Evolutionary conservation across 1,139 yeast species (phyloP).

Genomic region (Saccharomyces hybrid): DNA sequence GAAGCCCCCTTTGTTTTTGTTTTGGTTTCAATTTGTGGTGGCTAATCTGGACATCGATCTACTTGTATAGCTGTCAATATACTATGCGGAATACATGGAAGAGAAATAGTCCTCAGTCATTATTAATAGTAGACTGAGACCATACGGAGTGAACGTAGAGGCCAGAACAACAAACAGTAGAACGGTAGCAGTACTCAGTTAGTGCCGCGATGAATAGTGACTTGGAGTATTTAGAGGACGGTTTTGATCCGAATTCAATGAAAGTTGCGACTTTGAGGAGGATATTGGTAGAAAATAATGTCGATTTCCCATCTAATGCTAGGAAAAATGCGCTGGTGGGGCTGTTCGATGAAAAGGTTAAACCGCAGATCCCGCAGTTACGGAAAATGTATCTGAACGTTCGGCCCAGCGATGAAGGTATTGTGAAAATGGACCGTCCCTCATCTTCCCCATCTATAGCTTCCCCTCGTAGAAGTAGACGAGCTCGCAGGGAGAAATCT

Average conservation of each 20-base stretch:
- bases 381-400: conserved; percentile 11
- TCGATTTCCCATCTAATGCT: conserved; percentile 51
- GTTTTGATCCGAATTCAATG: conserved; percentile 53
- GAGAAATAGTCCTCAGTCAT: neutral
- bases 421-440: neutral
- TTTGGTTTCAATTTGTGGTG: neutral
- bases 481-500: neutral
- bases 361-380: conserved; percentile 17
- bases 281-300: conserved; percentile 49
- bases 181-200: neutral
- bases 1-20: conserved; percentile 1
- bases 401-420: conserved; percentile 3
- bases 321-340: conserved; percentile 55
- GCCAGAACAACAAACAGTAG: neutral
- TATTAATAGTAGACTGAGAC: neutral
- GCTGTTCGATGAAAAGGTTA: conserved; percentile 44
- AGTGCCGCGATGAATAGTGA: neutral
- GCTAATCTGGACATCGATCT: neutral
- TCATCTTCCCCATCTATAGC: conserved; percentile 3
- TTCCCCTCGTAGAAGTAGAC: conserved; percentile 1
- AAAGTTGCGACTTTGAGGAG: conserved; percentile 60
- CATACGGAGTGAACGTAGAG: neutral
- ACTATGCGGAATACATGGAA: neutral
- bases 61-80: neutral
- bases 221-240: conserved; percentile 6